Base-by-base conservation (phyloP, 2,329 filamentous ascomycete genomes). In the Phyllosticta capitalensis region DNA sequence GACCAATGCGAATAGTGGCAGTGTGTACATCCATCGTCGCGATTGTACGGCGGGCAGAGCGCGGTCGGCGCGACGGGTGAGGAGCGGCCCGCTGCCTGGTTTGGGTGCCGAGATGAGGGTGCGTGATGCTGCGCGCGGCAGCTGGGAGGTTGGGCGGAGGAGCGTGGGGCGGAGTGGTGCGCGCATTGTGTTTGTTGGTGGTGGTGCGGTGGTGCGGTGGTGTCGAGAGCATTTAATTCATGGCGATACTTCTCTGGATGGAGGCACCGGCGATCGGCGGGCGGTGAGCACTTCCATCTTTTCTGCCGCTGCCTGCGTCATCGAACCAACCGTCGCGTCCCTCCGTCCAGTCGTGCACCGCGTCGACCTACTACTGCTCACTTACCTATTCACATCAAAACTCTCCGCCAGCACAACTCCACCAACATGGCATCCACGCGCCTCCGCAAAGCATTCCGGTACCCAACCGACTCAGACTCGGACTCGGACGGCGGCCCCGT, bases 1-100 rank as follows among this genome's bases (percentile, higher is more conserved):
- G 63, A 90, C 78, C 63, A 82, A 74, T 57, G 87, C 71, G 81
- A 97, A 97, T 71, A 95, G 77, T 58, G 92, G 92, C 33, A 96
- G 75, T 0, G 90, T 90, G 59, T 54, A 22, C 10, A 24, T 9
- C 54, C 62, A 57, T 1, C 60, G 55, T 14, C 21, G 45, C 22
- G 61, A 48, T 38, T 45, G 7, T 28, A 60, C 19, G 14, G 52
- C 17, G n/a, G 62, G 62, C 24, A 63, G 62, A 2, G 56, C 62
- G 38, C 62, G 60, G 57, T 63, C 62, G 45, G 62, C 51, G 20
- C 62, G 60, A 4, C 62, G 62, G 22, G 24, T 20, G 51, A 63
- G 58, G 38, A 63, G 60, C 14, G 62, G 62, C 1, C 61, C 61
- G 7, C 56, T 54, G 53, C 21, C 33, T 1, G 60, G 51, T 51